phyloP scores from a whole-genome alignment of 306 rosid genomes.

The Hylodesmum podocarpum region DNA sequence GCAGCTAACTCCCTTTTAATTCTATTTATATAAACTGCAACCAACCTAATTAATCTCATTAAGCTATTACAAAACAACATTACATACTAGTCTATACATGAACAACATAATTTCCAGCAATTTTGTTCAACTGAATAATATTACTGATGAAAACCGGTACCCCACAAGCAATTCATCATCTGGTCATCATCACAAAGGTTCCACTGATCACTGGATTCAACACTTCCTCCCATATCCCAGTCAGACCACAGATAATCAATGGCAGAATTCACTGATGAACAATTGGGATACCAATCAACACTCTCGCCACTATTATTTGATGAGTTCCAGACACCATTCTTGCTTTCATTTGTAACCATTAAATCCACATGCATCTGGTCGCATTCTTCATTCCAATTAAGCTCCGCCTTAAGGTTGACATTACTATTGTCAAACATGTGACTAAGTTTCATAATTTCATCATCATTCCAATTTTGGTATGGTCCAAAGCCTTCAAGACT shows the following conservation, averaged over 20 bases:
- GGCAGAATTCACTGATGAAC: conserved; percentile 37
- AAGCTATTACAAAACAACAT: neutral
- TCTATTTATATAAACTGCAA: neutral
- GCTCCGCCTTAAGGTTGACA: conserved; percentile 17
- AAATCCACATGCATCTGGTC: conserved; percentile 8
- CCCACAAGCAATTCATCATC: conserved; percentile 44
- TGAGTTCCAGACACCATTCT: conserved; percentile 31
- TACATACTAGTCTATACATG: neutral
- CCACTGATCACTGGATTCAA: conserved; percentile 35
- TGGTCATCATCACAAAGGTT: conserved; percentile 40
- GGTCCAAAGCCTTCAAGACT: conserved; percentile 43
- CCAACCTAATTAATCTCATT: neutral
- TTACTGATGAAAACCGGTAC: conserved; percentile 1
- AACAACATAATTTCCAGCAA: neutral
- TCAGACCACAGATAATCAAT: conserved; percentile 50
- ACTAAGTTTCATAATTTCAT: conserved; percentile 41
- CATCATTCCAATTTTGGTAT: conserved; percentile 38
- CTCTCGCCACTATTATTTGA: conserved; percentile 37
- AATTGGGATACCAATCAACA: conserved; percentile 31
- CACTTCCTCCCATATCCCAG: conserved; percentile 46
- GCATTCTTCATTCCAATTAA: neutral
- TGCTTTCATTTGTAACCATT: conserved; percentile 14
- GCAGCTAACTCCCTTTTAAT: neutral
- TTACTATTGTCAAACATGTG: conserved; percentile 36
- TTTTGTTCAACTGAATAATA: neutral